Percentiles rank a stretch among this genome's conserved stretches.
These are phyloP conservation scores for Nevesoporus exiguus DNA, from an alignment of 768 basidiomycete genomes.

Conservation along the genomic window DNA sequence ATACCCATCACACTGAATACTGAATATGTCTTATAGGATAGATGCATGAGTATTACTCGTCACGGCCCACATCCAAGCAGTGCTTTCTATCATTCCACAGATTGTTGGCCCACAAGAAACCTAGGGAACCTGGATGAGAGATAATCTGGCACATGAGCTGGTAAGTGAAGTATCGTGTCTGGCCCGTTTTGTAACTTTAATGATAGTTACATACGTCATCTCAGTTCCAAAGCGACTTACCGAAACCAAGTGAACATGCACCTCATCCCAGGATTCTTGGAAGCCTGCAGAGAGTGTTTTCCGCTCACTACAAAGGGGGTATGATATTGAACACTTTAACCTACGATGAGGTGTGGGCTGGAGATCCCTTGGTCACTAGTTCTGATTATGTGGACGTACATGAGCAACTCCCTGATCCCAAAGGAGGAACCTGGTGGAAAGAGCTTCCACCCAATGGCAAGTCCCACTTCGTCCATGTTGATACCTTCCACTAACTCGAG, in stretches of 20 bases:
- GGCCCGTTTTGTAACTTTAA: too few relatives aligned
- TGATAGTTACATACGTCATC: not conserved
- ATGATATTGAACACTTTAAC: not conserved
- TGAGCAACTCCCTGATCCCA: not conserved
- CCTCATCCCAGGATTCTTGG: not conserved
- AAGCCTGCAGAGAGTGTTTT: not conserved
- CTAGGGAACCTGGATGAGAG: too few relatives aligned
- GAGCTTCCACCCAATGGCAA: not conserved
- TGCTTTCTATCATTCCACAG: too few relatives aligned
- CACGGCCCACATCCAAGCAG: too few relatives aligned
- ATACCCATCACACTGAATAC: too few relatives aligned
- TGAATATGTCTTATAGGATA: not conserved
- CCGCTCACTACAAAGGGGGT: not conserved
- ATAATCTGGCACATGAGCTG: too few relatives aligned
- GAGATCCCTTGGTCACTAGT: not conserved
- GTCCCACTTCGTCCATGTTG: not conserved
- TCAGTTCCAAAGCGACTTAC: not conserved
- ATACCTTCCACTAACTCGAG: not conserved
- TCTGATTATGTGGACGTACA: not conserved
- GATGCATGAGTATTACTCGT: not conserved
- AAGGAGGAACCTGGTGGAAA: not conserved
- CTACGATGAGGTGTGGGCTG: not conserved
- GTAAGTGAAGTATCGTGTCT: too few relatives aligned
- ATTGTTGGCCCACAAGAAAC: too few relatives aligned
- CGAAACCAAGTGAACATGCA: too few relatives aligned